phyloP scores from a whole-genome alignment of 2,329 filamentous ascomycete species.

The Ophiosphaerella korrae region DNA sequence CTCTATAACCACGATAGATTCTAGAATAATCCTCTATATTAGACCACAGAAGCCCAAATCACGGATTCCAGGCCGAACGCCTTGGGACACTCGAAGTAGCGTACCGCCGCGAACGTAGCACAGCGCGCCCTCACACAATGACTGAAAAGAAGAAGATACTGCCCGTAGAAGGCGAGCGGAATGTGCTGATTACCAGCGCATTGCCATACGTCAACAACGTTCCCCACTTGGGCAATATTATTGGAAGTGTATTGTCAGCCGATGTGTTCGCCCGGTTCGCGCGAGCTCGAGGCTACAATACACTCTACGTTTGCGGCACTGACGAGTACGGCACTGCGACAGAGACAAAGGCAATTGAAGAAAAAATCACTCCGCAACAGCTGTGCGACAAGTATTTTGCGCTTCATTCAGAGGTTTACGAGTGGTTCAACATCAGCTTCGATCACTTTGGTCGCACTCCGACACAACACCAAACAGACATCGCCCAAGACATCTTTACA shows the following conservation, averaged over 20 bases:
- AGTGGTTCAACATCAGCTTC: conserved; percentile 95
- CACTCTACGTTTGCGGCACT: conserved; percentile 83
- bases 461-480: conserved; percentile 85
- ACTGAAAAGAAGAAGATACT: conserved; percentile 52
- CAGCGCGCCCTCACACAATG: conserved; percentile 18
- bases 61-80: too few relatives aligned
- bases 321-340: conserved; percentile 97
- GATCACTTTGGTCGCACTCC: conserved; percentile 95
- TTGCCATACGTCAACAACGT: conserved; percentile 80
- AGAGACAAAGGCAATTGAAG: conserved; percentile 92
- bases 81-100: too few relatives aligned
- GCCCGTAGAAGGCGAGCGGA: conserved; percentile 67
- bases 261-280: conserved; percentile 79
- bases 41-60: too few relatives aligned
- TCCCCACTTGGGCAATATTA: conserved; percentile 69
- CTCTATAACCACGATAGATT: not conserved
- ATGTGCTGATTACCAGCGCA: conserved; percentile 90
- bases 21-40: too few relatives aligned
- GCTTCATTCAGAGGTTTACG: conserved; percentile 87
- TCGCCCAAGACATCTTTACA: conserved; percentile 88
- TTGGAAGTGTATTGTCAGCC: conserved; percentile 72
- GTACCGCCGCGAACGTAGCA: not conserved
- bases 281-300: conserved; percentile 77
- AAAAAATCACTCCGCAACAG: conserved; percentile 78
- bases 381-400: conserved; percentile 93